A percentile compares a stretch with the other conserved stretches of the same genome.
Conservation (phyloP, 192 early-diverging fungal species). For the Coemansia sp. region DNA sequence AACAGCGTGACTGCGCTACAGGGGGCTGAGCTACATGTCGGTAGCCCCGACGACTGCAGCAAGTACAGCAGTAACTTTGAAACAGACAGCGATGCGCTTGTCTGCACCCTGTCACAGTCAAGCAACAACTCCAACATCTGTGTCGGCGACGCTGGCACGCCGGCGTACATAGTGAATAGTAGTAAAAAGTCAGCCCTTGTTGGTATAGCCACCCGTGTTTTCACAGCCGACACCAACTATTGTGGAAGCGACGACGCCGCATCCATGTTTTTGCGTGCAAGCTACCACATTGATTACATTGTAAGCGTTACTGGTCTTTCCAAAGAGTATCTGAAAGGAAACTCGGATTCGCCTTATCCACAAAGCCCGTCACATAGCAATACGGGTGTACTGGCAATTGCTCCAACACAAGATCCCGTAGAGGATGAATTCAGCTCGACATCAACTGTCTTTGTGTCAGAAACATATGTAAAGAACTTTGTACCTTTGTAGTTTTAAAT, state of each 20-base stretch:
- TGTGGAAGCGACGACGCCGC: conserved; percentile 16
- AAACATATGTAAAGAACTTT: not conserved
- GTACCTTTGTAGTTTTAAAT: not conserved
- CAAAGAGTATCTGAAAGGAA: not conserved
- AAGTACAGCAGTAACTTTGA: conserved; percentile 7
- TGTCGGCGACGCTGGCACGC: conserved; percentile 21
- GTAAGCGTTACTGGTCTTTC: conserved; percentile 8
- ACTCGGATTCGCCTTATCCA: not conserved
- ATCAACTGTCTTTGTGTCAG: not conserved
- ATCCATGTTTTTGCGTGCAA: conserved; percentile 19
- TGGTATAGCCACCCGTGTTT: conserved; percentile 15
- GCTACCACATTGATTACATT: conserved; percentile 18
- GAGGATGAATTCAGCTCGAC: not conserved
- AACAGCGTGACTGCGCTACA: not conserved
- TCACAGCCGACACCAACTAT: not conserved
- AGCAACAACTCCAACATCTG: conserved; percentile 5
- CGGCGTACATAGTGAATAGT: conserved; percentile 1
- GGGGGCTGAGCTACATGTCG: conserved; percentile 6
- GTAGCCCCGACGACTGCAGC: conserved; percentile 8
- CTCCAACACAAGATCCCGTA: not conserved
- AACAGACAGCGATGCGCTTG: conserved; percentile 1
- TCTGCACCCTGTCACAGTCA: conserved; percentile 16
- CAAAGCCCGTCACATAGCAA: too few relatives aligned
- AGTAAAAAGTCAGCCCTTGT: conserved; percentile 1
- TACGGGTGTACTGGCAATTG: not conserved